Conservation (phyloP, 352 stramenopile species). For the Globisporangium barbulae region DNA sequence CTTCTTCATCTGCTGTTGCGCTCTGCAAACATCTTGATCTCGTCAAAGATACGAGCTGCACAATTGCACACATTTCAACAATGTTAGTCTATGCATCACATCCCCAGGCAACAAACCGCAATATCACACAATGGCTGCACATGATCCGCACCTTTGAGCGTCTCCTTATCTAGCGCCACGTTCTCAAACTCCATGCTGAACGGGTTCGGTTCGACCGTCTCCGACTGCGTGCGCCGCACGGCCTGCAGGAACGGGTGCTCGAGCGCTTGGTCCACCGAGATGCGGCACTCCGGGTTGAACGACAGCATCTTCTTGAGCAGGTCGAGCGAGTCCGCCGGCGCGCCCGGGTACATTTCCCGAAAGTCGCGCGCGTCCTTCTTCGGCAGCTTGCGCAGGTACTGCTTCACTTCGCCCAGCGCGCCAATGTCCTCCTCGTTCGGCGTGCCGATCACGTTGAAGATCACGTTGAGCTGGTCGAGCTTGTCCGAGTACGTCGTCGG, state of each 20-base stretch:
- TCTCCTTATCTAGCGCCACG: constrained; percentile 76
- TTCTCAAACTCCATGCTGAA: constrained; percentile 90
- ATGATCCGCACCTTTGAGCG: constrained; percentile 68
- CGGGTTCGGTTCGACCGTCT: constrained; percentile 70
- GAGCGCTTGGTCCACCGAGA: constrained; percentile 84
- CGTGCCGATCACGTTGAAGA: constrained; percentile 96
- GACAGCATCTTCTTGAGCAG: constrained; percentile 84
- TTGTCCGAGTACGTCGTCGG: constrained; percentile 87
- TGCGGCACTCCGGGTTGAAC: constrained; percentile 79
- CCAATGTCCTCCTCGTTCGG: constrained; percentile 88
- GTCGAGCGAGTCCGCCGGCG: constrained; percentile 74
- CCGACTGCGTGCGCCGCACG: constrained; percentile 67
- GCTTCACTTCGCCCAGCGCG: constrained; percentile 75
- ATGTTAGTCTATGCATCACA: constrained; percentile 1
- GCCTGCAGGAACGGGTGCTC: constrained; percentile 81
- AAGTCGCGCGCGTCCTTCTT: constrained; percentile 80
- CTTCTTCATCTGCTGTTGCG: constrained; percentile 60
- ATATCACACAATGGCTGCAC: constrained; percentile 3
- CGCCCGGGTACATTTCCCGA: constrained; percentile 82
- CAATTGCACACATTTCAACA: constrained; percentile 1
- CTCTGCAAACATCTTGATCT: constrained; percentile 82
- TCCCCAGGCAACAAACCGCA: not conserved
- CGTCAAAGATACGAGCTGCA: constrained; percentile 81
- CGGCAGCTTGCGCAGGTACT: constrained; percentile 82
- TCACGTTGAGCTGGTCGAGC: constrained; percentile 93